Evolutionary conservation across 2,329 filamentous ascomycete genomes (phyloP).

Genomic region (Fusarium dimerum): DNA sequence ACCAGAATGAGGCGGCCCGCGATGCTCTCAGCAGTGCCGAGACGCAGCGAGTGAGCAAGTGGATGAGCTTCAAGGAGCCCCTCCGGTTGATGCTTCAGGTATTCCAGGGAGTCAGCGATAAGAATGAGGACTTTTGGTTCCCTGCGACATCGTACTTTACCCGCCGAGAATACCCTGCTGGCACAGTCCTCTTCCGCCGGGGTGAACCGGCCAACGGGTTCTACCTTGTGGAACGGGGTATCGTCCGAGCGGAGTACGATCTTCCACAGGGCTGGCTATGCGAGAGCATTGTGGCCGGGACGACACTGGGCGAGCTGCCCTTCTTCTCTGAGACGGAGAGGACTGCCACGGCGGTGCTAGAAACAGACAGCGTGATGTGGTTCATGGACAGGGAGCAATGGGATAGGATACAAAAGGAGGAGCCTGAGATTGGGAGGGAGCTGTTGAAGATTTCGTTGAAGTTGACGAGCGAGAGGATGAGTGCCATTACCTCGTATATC

Average conservation of each 20-base stretch:
- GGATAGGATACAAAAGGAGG: slow-evolving; percentile 68
- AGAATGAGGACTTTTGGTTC: slow-evolving; percentile 97
- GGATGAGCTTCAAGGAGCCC: slow-evolving; percentile 86
- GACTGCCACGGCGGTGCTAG: slow-evolving; percentile 83
- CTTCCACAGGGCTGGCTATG: slow-evolving; percentile 86
- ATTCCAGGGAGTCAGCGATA: slow-evolving; percentile 83
- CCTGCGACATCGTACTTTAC: slow-evolving; percentile 74
- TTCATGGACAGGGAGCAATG: slow-evolving; percentile 72
- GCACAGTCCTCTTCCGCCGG: slow-evolving; percentile 73
- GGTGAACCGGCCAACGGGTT: slow-evolving; percentile 81
- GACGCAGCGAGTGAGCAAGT: slow-evolving; percentile 62
- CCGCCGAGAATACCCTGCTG: slow-evolving; percentile 65
- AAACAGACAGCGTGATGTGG: slow-evolving; percentile 83
- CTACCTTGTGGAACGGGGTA: slow-evolving; percentile 86
- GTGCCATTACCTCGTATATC: slow-evolving; percentile 60
- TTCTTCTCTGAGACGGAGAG: slow-evolving; percentile 91
- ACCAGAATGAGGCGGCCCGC: slow-evolving; percentile 76
- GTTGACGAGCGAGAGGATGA: slow-evolving; percentile 91
- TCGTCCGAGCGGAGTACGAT: slow-evolving; percentile 87
- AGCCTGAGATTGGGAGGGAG: slow-evolving; percentile 80
- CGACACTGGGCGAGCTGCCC: slow-evolving; percentile 92
- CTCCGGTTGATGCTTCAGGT: slow-evolving; percentile 90
- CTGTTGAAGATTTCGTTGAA: slow-evolving; percentile 86
- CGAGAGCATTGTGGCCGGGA: slow-evolving; percentile 90
- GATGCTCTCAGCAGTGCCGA: slow-evolving; percentile 71